phyloP scores from a whole-genome alignment of 176 grass and related monocot genomes.

The Typha latifolia region DNA sequence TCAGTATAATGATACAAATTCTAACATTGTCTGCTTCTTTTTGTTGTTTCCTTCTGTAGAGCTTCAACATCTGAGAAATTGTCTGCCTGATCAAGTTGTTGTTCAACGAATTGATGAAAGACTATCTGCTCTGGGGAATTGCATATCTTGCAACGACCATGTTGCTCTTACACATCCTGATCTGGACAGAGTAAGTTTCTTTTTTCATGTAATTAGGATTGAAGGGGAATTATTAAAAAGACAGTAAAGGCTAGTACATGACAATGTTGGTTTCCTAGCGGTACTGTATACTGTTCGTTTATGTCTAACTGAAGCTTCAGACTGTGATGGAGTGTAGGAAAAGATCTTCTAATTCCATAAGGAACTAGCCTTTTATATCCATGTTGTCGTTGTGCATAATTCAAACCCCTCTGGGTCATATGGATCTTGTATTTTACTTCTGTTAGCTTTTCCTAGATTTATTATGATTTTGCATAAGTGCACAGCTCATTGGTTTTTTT shows the following conservation, averaged over 20 bases:
- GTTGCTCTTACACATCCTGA: constrained; percentile 99
- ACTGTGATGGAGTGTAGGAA: too few species aligned
- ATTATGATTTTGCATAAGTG: background rate
- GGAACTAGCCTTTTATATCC: too few species aligned
- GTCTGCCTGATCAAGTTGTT: constrained; percentile 90
- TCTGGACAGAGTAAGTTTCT: constrained; percentile 59
- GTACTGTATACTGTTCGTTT: too few species aligned
- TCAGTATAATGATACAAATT: background rate
- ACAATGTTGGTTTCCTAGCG: too few species aligned
- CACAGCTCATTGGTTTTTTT: background rate
- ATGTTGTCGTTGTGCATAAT: too few species aligned
- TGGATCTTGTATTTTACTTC: background rate
- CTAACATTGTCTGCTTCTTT: constrained; percentile 4
- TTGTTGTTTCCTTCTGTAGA: constrained; percentile 39
- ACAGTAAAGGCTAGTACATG: too few species aligned
- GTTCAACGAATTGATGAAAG: constrained; percentile 89
- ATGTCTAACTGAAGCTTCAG: too few species aligned
- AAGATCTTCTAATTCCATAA: too few species aligned
- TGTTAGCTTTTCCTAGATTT: background rate
- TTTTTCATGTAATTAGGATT: background rate
- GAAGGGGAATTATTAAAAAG: background rate
- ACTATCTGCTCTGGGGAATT: constrained; percentile 85
- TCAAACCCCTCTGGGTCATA: too few species aligned
- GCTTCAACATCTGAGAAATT: constrained; percentile 93
- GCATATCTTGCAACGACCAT: constrained; percentile 90